These are phyloP conservation scores for Fusarium sp. DNA, from an alignment of 2,329 filamentous ascomycete species.

Conservation along the genomic window DNA sequence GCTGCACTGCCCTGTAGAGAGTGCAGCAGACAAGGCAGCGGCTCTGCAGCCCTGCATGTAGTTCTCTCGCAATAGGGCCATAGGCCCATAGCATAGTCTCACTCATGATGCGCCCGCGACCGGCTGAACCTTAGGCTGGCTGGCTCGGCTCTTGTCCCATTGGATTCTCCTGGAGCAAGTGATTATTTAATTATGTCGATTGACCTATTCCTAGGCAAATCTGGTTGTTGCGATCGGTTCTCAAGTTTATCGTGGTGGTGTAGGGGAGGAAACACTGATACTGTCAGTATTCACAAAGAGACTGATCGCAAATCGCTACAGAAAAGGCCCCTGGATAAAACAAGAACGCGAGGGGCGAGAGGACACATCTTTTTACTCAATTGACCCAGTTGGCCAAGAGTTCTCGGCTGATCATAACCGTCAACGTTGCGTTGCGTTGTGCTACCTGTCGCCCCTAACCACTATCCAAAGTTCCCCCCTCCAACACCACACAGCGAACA, in stretches of 20 bases:
- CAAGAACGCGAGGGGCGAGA: not conserved
- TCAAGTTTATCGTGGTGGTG: constrained; percentile 18
- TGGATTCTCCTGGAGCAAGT: constrained; percentile 11
- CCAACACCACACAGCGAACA: constrained; percentile 33
- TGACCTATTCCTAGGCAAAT: not conserved
- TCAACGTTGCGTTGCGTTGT: constrained; percentile 21
- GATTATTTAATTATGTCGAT: constrained; percentile 22
- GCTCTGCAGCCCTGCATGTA: constrained; percentile 25
- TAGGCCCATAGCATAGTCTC: constrained; percentile 2
- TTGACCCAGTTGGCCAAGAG: constrained; percentile 26
- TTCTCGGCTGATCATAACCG: constrained; percentile 35
- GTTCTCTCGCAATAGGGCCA: constrained; percentile 28
- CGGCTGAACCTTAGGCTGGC: constrained; percentile 11
- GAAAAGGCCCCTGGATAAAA: not conserved
- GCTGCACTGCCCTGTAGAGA: constrained; percentile 25
- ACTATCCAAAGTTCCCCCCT: constrained; percentile 15
- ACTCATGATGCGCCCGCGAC: constrained; percentile 34
- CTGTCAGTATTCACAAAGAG: constrained; percentile 10
- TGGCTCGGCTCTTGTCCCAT: constrained; percentile 3
- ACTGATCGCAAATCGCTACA: constrained; percentile 4
- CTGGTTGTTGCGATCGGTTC: constrained; percentile 26
- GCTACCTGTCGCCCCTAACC: constrained; percentile 1
- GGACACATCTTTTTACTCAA: constrained; percentile 1
- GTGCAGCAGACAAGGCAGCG: constrained; percentile 15
- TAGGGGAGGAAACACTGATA: constrained; percentile 1